phyloP scores from a whole-genome alignment of 768 basidiomycete genomes.

The Lenzites betulinus region DNA sequence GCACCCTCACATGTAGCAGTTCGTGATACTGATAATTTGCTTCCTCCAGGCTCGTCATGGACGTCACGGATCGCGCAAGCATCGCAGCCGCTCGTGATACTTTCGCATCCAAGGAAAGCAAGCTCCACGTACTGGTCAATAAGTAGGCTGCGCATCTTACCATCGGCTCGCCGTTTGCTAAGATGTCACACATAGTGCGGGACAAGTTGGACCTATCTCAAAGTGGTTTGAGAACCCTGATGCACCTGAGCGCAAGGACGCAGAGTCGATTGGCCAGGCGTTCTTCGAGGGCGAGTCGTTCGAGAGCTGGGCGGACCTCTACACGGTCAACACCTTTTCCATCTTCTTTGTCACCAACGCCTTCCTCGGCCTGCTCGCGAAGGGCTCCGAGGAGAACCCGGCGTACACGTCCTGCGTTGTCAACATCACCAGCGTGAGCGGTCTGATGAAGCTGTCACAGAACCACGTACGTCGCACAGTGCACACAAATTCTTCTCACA shows the following conservation, averaged over 20 bases:
- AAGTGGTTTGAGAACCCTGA: slow-evolving; percentile 56
- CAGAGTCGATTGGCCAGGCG: slow-evolving; percentile 66
- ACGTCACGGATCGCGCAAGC: slow-evolving; percentile 69
- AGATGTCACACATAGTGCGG: slow-evolving; percentile 51
- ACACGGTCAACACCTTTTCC: slow-evolving; percentile 71
- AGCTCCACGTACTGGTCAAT: slow-evolving; percentile 78
- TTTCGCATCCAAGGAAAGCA: slow-evolving; percentile 63
- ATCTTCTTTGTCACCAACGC: slow-evolving; percentile 76
- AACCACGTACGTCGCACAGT: slow-evolving; percentile 59
- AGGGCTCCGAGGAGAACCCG: slow-evolving; percentile 61
- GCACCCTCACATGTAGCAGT: no score
- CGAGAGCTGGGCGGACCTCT: slow-evolving; percentile 63
- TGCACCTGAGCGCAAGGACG: slow-evolving; percentile 60
- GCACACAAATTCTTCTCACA: neutral
- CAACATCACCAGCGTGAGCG: slow-evolving; percentile 80
- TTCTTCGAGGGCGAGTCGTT: slow-evolving; percentile 70
- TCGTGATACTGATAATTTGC: neutral
- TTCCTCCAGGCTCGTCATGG: slow-evolving; percentile 60
- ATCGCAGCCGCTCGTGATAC: slow-evolving; percentile 56
- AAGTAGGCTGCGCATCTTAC: slow-evolving; percentile 51
- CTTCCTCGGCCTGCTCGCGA: slow-evolving; percentile 73
- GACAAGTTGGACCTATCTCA: slow-evolving; percentile 67
- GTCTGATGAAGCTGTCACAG: slow-evolving; percentile 68
- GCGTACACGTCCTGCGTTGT: slow-evolving; percentile 67
- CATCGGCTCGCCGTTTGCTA: neutral